Base-by-base conservation (phyloP, 768 basidiomycete genomes). In the Hygrophorus russula region DNA sequence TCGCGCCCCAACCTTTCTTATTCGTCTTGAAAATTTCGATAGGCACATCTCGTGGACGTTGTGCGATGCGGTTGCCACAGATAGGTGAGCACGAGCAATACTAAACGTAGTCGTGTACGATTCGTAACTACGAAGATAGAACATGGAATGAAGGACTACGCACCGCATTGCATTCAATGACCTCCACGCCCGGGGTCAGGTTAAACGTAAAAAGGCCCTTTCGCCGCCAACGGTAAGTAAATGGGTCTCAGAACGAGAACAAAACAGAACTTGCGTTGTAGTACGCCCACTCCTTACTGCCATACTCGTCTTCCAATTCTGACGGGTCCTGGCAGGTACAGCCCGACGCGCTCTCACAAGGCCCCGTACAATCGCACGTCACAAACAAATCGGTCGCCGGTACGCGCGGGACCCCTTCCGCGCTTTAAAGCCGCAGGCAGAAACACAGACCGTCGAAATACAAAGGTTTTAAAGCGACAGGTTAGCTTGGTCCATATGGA, bases 151-250 rank as follows among this genome's bases (percentile, higher is more conserved):
- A 9, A 10, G 8, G 15, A 34, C 24, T 6, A 34, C 65, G 38
- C 51, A 77, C 81, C 54, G 68, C 60, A 48, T 82, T 84, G 47
- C 82, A 85, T 55, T 85, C 82, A 4, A 82, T 66, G 9, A 80
- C 73, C 37, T 78, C 73, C 0, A 59, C 51, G 0, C 74, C 74
- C 11, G 55, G 61, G 8, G 62, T 56, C 10, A 59, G 20, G 30
- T 61, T 57, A 50, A 77, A 73, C 1, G 58, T 57, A 51, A 73
- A 79, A 5, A 73, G 53, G 14, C 73, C 70, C 80, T 82, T 38
- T 7, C 34, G 33, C 31, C 4, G 8, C 24, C 10, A 45, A 15
- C 14, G 28, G 29, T 19, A 9, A 24, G 28, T 27, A 4, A 45
- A 40, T 11, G 46, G 24, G 36, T 29, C 2, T 36, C 14, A 47